These are phyloP conservation scores for Odonthalia washingtoniensis DNA, from an alignment of 31 red algal species.

Conservation along the genomic window DNA sequence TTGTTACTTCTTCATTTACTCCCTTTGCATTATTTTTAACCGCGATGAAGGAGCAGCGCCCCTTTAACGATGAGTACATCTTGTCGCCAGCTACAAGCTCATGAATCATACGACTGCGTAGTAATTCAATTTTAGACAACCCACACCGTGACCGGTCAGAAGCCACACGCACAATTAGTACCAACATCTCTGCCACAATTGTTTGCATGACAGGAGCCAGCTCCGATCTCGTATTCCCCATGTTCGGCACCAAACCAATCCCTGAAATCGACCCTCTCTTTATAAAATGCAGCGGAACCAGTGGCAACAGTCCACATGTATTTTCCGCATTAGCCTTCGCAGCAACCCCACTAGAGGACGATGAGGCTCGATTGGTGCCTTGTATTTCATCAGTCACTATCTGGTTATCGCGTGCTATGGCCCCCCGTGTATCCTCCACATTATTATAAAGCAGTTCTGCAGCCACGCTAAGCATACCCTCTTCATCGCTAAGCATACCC, in stretches of 20 bases:
- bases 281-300: constrained; percentile 7
- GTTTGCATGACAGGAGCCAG: constrained; percentile 44
- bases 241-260: constrained; percentile 1
- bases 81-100: constrained; percentile 63
- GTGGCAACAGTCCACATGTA: background rate
- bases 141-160: constrained; percentile 73
- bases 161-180: constrained; percentile 69
- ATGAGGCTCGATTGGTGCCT: background rate
- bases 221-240: constrained; percentile 26
- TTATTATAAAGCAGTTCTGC: too few species aligned
- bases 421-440: too few species aligned
- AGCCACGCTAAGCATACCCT: background rate
- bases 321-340: background rate
- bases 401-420: too few species aligned
- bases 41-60: constrained; percentile 58
- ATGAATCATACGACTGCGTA: constrained; percentile 64
- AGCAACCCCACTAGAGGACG: background rate
- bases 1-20: background rate
- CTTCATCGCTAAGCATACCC: background rate
- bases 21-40: constrained; percentile 6
- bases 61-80: constrained; percentile 70
- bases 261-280: background rate
- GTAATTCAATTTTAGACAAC: constrained; percentile 46
- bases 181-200: constrained; percentile 66
- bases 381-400: too few species aligned